Percentiles rank a stretch among this genome's conserved stretches.
Evolutionary conservation across 2,329 filamentous ascomycete species (phyloP).

Genomic region (Diaporthe ilicicola): DNA sequence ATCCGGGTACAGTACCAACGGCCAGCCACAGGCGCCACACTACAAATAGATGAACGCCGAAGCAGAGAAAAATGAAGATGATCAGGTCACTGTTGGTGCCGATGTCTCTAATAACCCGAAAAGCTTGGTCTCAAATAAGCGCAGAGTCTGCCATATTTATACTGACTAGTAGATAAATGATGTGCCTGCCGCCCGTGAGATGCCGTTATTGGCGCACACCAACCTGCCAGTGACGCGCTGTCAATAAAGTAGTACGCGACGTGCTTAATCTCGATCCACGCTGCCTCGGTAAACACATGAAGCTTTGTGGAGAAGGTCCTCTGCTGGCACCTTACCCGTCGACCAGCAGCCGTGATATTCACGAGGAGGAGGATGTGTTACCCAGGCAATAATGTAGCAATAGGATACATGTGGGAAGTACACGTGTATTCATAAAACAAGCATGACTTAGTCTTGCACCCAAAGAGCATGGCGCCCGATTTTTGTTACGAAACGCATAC

Average conservation of each 20-base stretch:
- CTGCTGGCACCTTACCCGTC: neutral
- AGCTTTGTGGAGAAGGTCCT: no score
- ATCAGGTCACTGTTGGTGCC: neutral
- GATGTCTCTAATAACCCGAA: no score
- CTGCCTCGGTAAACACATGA: neutral
- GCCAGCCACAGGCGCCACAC: neutral
- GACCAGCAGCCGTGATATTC: no score
- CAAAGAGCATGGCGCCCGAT: neutral
- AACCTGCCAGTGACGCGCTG: neutral
- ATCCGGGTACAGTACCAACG: neutral
- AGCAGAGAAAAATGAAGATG: neutral
- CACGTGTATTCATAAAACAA: neutral
- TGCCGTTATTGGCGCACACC: neutral
- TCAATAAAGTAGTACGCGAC: neutral
- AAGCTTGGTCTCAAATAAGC: neutral
- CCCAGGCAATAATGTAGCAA: slow-evolving; percentile 2
- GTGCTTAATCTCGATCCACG: neutral
- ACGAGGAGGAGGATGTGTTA: neutral
- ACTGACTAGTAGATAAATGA: neutral
- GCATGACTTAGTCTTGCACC: neutral
- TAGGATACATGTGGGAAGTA: neutral
- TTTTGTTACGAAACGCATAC: slow-evolving; percentile 5
- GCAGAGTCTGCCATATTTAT: neutral
- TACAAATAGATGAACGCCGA: neutral
- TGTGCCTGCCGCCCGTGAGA: neutral